Evolutionary conservation across 2,329 filamentous ascomycete species (phyloP).

Genomic region (Bipolaris cookei): DNA sequence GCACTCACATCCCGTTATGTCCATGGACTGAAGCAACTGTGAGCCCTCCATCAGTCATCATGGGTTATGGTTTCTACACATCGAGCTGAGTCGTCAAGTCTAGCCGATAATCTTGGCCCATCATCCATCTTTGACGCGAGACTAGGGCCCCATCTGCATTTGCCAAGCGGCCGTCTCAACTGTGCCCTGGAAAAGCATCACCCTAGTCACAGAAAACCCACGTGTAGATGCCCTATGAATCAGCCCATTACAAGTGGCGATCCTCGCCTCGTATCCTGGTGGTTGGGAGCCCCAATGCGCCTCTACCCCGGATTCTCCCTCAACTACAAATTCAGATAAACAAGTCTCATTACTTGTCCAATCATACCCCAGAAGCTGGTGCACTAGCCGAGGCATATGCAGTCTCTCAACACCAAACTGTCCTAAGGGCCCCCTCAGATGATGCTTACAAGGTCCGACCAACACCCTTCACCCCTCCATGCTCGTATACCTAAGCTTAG

Average conservation of each 20-base stretch:
- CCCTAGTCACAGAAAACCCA: background rate
- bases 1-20: background rate
- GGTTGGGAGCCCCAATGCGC: constrained; percentile 15
- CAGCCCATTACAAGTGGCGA: constrained; percentile 5
- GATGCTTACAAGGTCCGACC: background rate
- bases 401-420: no score
- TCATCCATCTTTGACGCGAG: background rate
- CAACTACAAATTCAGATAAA: background rate
- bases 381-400: constrained; percentile 5
- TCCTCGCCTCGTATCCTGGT: constrained; percentile 19
- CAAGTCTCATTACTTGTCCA: background rate
- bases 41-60: background rate
- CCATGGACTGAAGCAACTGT: background rate
- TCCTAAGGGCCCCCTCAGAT: background rate
- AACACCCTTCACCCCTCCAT: background rate
- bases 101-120: background rate
- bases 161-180: background rate
- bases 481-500: background rate
- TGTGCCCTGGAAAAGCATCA: background rate
- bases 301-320: constrained; percentile 1
- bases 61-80: no score
- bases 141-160: background rate
- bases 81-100: background rate
- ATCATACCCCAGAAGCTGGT: background rate
- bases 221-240: background rate